phyloP scores from a whole-genome alignment of 2,329 filamentous ascomycete genomes.

The Paracamarosporium sp. region DNA sequence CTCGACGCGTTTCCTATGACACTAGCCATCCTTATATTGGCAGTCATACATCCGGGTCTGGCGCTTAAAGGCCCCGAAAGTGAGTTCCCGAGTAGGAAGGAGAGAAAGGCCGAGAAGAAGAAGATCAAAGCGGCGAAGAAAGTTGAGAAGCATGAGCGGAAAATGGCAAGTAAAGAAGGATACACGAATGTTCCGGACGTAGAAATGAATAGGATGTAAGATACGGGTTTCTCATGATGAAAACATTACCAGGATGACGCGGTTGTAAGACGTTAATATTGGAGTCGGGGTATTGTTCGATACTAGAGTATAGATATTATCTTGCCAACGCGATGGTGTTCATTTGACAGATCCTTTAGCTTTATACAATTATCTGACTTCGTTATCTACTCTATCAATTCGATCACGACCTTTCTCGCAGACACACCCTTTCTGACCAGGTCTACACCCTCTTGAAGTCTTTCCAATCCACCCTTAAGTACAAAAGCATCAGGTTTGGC shows the following conservation, averaged over 20 bases:
- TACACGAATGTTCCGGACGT: not conserved
- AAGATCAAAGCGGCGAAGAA: slow-evolving; percentile 25
- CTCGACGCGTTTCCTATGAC: slow-evolving; percentile 65
- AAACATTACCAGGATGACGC: no score
- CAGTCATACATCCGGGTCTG: slow-evolving; percentile 31
- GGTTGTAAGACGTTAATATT: not conserved
- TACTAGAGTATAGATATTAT: not conserved
- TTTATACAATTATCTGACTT: not conserved
- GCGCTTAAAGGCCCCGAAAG: slow-evolving; percentile 28
- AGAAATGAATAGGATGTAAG: slow-evolving; percentile 5
- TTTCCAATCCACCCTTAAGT: slow-evolving; percentile 13
- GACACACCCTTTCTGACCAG: slow-evolving; percentile 19
- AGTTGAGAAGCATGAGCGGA: slow-evolving; percentile 20
- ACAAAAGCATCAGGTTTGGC: slow-evolving; percentile 19
- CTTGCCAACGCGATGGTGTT: no score
- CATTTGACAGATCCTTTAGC: no score
- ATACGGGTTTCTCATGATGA: not conserved
- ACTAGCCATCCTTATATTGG: slow-evolving; percentile 39
- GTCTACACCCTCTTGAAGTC: slow-evolving; percentile 17
- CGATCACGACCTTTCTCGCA: slow-evolving; percentile 22
- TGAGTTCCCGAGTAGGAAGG: slow-evolving; percentile 34
- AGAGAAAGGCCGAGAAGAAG: slow-evolving; percentile 33
- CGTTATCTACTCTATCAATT: not conserved
- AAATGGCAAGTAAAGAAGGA: slow-evolving; percentile 11
- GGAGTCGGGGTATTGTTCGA: not conserved